Evolutionary conservation across 148 eudicot genomes (phyloP), one percentile per base, ranked within the genome.

Genomic region (Amaranthus cruentus): DNA sequence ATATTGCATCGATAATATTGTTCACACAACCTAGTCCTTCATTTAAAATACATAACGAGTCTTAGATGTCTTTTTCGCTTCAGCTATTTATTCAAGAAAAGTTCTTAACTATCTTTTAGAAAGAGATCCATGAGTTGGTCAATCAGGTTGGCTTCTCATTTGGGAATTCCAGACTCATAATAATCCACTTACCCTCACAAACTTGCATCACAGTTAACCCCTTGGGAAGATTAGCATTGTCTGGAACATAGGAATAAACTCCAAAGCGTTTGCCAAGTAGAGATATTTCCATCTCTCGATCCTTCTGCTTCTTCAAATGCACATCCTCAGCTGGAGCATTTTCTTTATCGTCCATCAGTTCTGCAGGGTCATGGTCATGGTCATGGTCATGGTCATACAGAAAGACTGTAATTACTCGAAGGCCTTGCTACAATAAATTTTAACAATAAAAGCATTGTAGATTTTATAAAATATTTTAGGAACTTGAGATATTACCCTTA

Each of bases 111-210:
- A 11, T 48, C n/a, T 3, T 2, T 44, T 14, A 48, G 73, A 56
- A 21, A 71, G 44, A 59, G 4, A 59, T 18, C 38, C 38, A 72
- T 4, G 4, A 59, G 18, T 10, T 13, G 7, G 57, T 46, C 5
- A 9, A 54, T 18, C 4, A 28, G 48, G 6, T 69, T 50, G 48
- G 15, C 21, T 63, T 71, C 68, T 80, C 72, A 48, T 74, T 66
- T 42, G 83, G 80, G 53, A 83, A 87, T 46, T 83, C 86, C 78
- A 84, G 71, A 83, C 82, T 75, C 49, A 84, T 82, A 50, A 69
- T 75, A 44, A 78, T 77, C 87, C 86, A 86, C 57, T 75, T 82
- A 71, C 49, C 65, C 21, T 85, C 79, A 7, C 50, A 71, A 62
- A 84, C 75, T 10, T 87, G 86, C 46, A 84, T 68, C 60, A 88